Base-by-base conservation (phyloP, 2,329 filamentous ascomycete species). In the Lachnellula subtilissima region DNA sequence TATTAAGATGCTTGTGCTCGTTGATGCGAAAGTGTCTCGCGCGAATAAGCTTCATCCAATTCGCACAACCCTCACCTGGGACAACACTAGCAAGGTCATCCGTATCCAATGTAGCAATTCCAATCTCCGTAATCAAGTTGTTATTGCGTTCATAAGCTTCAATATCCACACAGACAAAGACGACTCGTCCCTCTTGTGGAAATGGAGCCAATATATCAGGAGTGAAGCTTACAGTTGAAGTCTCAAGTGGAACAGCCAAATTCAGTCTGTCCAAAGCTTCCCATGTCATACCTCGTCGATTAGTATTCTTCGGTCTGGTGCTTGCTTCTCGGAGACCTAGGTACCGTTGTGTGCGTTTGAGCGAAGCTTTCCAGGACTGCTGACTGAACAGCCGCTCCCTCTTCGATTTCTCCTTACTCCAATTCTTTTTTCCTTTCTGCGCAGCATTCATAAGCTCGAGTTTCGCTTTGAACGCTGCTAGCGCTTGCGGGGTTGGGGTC, bases 111-210 rank as follows among this genome's bases (percentile, higher is more conserved):
- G 86, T 85, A 1, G 90, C 86, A 42, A 99, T 77, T 0, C 94
- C 94, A 40, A 99, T 78, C 71, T 99, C 94, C 0, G 92, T 96
- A 56, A 97, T 80, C 12, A 82, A 75, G 36, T 78, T 75, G 12
- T 84, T 81, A 46, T 82, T 76, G 22, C 74, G 73, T 70, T 99
- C 94, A 56, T 86, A 89, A 1, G 87, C 85, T 71, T 99, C 94
- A 35, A 94, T 76, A 65, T 99, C 94, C 46, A 97, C 77, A 59
- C 82, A 84, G 56, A 96, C 76, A 63, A 97, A 87, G 7, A 95
- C 78, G 0, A 83, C 78, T n/a, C 78, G 75, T 11, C 71, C 65
- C 28, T 85, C 80, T 51, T 78, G 77, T 0, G 70, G 56, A 56
- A 76, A 78, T 0, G 76, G 76, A 2, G 72, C 71, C 0, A 75